Evolutionary conservation across 1,139 yeast genomes (phyloP), one percentile per base, ranked within the genome.

Genomic region (Meyerozyma sp.): DNA sequence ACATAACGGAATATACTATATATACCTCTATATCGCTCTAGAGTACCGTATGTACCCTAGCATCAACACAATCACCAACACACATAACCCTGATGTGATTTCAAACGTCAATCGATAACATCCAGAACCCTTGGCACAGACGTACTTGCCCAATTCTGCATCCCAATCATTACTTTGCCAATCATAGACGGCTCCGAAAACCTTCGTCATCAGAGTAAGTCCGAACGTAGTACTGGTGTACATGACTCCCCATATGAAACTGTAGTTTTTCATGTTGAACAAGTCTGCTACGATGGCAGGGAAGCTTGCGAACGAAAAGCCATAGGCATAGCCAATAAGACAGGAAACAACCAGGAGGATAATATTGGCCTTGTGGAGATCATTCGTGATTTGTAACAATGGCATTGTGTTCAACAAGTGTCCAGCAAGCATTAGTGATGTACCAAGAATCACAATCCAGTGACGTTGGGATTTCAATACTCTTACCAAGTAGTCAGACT

Each of bases 201-300:
- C 45, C 55, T 66, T 62, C 49, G 77, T 62, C 68, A 70, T 52
- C 45, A 67, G 14, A 40, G 71, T 52, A 37, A 66, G 56, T 0
- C 71, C 71, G 42, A 64, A 53, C 54, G 77, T 63, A 43, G 76
- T 59, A 41, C 84, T 81, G 0, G 85, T 79, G 25, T 84, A 81
- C 51, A 83, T 66, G 26, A 82, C 57, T 0, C 95, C 94, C 95
- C 96, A 89, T 36, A 87, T 76, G 35, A 89, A 84, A 43, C 90
- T 82, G 59, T 86, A 87, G 34, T 81, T 75, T 14, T 68, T 70
- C 56, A 88, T 76, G 23, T 91, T 91, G 65, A 87, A 88, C 11
- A 80, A 68, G 52, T 89, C 96, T 1, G 93, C 82, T 26, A 86
- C 70, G 21, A 87, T 79, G 1, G 93, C 84, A 0, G 96, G 96